Percentiles rank a stretch among this genome's conserved stretches.
Conservation (phyloP, 2,329 filamentous ascomycete species). For the Ceratocystis smalleyi region DNA sequence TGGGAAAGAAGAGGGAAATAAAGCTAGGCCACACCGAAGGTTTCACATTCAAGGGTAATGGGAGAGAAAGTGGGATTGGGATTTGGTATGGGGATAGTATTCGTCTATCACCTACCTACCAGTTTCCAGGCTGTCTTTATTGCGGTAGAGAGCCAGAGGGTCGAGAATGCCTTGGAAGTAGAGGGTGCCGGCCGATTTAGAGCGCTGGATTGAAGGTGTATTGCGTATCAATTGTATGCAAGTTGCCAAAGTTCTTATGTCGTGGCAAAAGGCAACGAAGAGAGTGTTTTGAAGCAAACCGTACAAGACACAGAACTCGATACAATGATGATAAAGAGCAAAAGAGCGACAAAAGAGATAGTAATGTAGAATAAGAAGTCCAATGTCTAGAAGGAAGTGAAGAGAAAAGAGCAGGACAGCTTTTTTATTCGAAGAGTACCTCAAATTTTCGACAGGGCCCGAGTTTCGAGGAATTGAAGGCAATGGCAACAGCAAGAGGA, state of each 20-base stretch:
- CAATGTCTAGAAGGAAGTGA: not conserved
- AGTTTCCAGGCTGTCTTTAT: constrained; percentile 4
- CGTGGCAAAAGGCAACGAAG: not conserved
- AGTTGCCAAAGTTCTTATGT: not conserved
- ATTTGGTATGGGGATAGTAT: not conserved
- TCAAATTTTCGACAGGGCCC: not conserved
- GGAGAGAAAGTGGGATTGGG: not conserved
- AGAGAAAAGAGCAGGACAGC: not conserved
- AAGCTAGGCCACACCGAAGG: not conserved
- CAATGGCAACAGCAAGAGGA: not conserved
- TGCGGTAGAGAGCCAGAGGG: not conserved
- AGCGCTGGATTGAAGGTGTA: not conserved
- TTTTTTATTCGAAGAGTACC: not conserved
- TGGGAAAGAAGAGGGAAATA: constrained; percentile 4
- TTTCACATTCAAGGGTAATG: not conserved
- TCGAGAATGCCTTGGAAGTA: not conserved
- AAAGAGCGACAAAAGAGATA: not conserved
- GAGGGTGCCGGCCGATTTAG: not conserved
- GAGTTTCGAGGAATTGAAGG: not conserved
- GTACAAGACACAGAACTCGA: not conserved
- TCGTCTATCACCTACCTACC: constrained; percentile 3
- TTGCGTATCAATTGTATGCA: not conserved
- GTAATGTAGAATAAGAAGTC: not conserved
- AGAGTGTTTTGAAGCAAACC: not conserved
- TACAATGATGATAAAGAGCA: not conserved